phyloP scores from a whole-genome alignment of 352 stramenopile species.

The Phytophthora sp. region DNA sequence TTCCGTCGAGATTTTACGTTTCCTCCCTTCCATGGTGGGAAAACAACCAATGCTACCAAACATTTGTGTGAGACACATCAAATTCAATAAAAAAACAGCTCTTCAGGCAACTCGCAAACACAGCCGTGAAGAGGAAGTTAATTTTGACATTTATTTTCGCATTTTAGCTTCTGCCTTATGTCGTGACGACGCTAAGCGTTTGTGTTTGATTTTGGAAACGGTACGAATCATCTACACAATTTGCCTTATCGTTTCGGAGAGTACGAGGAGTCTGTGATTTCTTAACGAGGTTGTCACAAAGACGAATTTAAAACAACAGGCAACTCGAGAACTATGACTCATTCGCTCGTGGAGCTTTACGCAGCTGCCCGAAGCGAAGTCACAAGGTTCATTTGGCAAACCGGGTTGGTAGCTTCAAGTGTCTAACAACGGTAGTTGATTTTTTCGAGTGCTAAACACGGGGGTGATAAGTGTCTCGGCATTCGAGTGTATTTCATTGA shows the following conservation, averaged over 20 bases:
- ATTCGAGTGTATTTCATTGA: conserved; percentile 10
- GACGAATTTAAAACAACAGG: conserved; percentile 2
- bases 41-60: conserved; percentile 2
- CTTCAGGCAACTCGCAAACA: conserved; percentile 1
- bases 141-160: no score
- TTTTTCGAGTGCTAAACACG: conserved; percentile 1
- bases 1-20: background rate
- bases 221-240: conserved; percentile 1
- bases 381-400: background rate
- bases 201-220: conserved; percentile 1
- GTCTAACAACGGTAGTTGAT: background rate
- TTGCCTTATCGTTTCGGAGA: conserved; percentile 7
- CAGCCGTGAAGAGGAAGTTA: background rate
- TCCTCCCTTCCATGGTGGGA: conserved; percentile 2
- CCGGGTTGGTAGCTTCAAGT: background rate
- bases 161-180: background rate
- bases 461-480: background rate
- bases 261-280: conserved; percentile 3
- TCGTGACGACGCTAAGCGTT: background rate
- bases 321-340: background rate
- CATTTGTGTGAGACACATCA: background rate
- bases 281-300: conserved; percentile 9
- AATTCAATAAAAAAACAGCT: conserved; percentile 3
- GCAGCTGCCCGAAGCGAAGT: background rate
- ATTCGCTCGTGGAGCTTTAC: conserved; percentile 4